A percentile compares a stretch with the other conserved stretches of the same genome.
Conservation (phyloP, 176 grass and related monocot species). For the Puccinellia tenuiflora region DNA sequence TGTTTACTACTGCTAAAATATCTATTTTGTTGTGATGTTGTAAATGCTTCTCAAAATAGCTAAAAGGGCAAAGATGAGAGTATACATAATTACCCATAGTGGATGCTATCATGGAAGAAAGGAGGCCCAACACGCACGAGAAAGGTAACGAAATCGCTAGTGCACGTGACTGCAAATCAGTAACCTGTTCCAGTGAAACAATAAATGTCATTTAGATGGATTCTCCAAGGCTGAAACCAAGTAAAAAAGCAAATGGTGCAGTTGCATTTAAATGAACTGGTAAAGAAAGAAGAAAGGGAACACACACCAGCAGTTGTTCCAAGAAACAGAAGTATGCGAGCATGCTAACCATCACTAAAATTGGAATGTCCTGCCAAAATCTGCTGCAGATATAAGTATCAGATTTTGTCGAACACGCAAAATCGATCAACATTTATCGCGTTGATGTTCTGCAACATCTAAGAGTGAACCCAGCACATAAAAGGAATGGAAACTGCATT, state of each 20-base stretch:
- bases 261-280: slow-evolving; percentile 7
- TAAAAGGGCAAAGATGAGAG: background rate
- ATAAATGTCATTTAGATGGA: background rate
- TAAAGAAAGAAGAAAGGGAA: slow-evolving; percentile 4
- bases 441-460: slow-evolving; percentile 8
- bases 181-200: slow-evolving; percentile 50
- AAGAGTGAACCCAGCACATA: background rate
- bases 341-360: slow-evolving; percentile 99
- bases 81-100: slow-evolving; percentile 68
- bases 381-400: slow-evolving; percentile 46
- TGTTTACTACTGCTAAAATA: background rate
- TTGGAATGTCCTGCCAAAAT: slow-evolving; percentile 95
- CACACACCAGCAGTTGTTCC: slow-evolving; percentile 94
- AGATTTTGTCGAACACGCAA: slow-evolving; percentile 3
- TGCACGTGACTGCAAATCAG: slow-evolving; percentile 54
- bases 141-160: slow-evolving; percentile 95
- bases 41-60: background rate
- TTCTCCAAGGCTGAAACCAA: slow-evolving; percentile 5
- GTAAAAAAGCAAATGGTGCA: background rate
- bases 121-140: slow-evolving; percentile 81
- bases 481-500: background rate
- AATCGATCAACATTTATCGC: background rate
- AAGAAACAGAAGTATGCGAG: slow-evolving; percentile 99
- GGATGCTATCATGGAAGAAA: slow-evolving; percentile 94
- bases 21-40: background rate